A percentile compares a stretch with the other conserved stretches of the same genome.
Evolutionary conservation across 2,329 filamentous ascomycete species (phyloP).

Genomic region (Neopestalotiopsis clavispora): DNA sequence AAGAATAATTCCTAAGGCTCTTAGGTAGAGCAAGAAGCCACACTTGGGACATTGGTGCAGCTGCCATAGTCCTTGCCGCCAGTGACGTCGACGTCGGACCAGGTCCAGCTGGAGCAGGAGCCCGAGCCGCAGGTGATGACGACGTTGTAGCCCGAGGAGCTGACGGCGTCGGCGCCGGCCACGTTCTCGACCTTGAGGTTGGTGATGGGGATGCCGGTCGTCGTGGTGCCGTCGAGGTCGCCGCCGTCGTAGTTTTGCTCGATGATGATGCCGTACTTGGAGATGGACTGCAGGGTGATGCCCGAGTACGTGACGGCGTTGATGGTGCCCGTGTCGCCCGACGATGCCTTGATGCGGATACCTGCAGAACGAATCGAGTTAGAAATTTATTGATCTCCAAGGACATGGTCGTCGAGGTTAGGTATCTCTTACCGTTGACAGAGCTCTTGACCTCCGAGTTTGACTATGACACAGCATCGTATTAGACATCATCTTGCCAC

Average conservation of each 20-base stretch:
- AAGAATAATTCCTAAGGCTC: background rate
- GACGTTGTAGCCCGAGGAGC: conserved; percentile 43
- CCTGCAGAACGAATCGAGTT: conserved; percentile 21
- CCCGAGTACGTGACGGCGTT: conserved; percentile 55
- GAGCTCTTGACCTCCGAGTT: conserved; percentile 56
- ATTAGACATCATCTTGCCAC: too few relatives aligned
- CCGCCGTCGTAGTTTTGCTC: conserved; percentile 54
- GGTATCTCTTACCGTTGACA: conserved; percentile 46
- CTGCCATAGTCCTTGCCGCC: conserved; percentile 48
- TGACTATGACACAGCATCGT: conserved; percentile 20
- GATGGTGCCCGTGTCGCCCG: conserved; percentile 51
- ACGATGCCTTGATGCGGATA: conserved; percentile 54
- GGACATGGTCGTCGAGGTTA: too few relatives aligned
- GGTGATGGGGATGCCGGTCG: conserved; percentile 58
- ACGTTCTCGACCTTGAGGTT: conserved; percentile 49
- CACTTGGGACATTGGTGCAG: conserved; percentile 15
- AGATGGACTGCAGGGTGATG: conserved; percentile 55
- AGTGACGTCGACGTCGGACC: conserved; percentile 52
- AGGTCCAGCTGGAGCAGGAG: conserved; percentile 58
- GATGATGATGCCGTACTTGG: conserved; percentile 46
- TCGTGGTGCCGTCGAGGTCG: conserved; percentile 48
- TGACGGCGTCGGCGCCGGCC: conserved; percentile 43
- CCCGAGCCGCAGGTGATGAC: conserved; percentile 60
- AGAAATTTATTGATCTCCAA: background rate
- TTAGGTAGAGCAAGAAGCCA: conserved; percentile 11